Evolutionary conservation across 345 rosid genomes (phyloP).

Genomic region (Clarkia xantiana): DNA sequence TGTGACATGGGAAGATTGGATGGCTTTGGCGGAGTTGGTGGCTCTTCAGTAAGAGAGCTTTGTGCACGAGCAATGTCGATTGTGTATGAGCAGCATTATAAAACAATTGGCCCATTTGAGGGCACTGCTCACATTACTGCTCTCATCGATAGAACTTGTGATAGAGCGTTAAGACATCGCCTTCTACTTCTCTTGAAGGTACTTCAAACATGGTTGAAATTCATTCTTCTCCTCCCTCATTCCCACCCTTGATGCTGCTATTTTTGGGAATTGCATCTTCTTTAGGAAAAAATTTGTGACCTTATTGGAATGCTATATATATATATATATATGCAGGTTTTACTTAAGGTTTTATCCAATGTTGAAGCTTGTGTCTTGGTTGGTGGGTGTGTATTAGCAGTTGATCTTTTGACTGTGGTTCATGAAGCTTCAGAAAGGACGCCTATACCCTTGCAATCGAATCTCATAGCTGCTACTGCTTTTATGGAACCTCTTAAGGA

Average conservation of each 20-base stretch:
- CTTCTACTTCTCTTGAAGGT: constrained; percentile 92
- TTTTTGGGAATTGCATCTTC: too few relatives aligned
- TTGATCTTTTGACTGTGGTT: constrained; percentile 85
- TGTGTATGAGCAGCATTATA: constrained; percentile 89
- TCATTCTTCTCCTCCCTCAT: background rate
- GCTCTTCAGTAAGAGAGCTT: constrained; percentile 93
- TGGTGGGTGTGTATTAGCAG: constrained; percentile 96
- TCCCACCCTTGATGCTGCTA: too few relatives aligned
- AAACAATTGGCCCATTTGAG: constrained; percentile 80
- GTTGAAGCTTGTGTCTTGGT: constrained; percentile 92
- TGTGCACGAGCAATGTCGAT: constrained; percentile 99
- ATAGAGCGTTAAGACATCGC: constrained; percentile 95
- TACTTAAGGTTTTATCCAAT: constrained; percentile 80
- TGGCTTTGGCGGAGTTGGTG: constrained; percentile 99
- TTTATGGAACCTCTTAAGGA: constrained; percentile 99
- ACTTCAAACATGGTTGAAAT: background rate
- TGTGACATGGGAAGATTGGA: constrained; percentile 96
- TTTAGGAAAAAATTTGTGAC: too few relatives aligned
- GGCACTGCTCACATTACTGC: constrained; percentile 91
- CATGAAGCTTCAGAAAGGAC: constrained; percentile 99
- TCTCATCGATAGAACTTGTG: constrained; percentile 88
- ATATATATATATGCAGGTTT: constrained; percentile 41
- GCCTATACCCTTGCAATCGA: constrained; percentile 88
- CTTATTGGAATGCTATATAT: background rate
- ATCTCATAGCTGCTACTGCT: constrained; percentile 93